Evolutionary conservation across 164 flowering plant genomes (phyloP), one percentile per base, ranked within the genome.

Genomic region (Macadamia integrifolia): DNA sequence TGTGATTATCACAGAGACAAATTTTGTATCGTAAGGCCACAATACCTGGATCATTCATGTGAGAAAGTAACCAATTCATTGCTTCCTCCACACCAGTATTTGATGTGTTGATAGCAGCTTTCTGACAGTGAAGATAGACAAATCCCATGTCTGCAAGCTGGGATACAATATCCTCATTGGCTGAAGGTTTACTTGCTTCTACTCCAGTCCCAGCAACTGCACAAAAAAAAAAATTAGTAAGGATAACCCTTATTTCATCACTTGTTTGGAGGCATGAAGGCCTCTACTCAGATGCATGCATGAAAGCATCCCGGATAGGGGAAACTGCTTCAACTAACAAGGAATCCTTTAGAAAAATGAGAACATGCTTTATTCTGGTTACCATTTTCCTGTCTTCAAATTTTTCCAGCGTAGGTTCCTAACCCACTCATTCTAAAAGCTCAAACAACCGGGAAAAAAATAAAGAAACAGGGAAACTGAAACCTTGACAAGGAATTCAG

Each of bases 1-100:
- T 60, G 17, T 13, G 32, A 60, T 1, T 8, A 32, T 31, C 1
- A 29, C 17, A 50, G 1, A 32, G 7, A 28, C 9, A 63, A 12
- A n/a, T 53, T 63, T 5, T 13, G 12, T 11, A 35, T 61, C 55
- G 40, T 53, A 31, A 30, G 53, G 69, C 52, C 46, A 28, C 23
- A 9, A 40, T 72, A 94, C 99, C 99, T 76, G 97, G 85, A 85
- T 95, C 99, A 69, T 89, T 90, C 97, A 90, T 88, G 85, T 95
- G 99, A 72, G 90, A 80, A 62, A 95, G 93, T 69, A 95, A 78
- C 99, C 99, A 95, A 74, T 86, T 89, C 99, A 92, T 95, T 53
- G 99, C 99, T 82, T 86, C 99, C 76, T 92, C 97, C 30, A 92
- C 87, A 63, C 99, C 99, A 64, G 74, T 72, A 83, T 92, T 92